Evolutionary conservation across 768 basidiomycete genomes (phyloP), one percentile per base, ranked within the genome.

Genomic region (Kwoniella bestiolae): DNA sequence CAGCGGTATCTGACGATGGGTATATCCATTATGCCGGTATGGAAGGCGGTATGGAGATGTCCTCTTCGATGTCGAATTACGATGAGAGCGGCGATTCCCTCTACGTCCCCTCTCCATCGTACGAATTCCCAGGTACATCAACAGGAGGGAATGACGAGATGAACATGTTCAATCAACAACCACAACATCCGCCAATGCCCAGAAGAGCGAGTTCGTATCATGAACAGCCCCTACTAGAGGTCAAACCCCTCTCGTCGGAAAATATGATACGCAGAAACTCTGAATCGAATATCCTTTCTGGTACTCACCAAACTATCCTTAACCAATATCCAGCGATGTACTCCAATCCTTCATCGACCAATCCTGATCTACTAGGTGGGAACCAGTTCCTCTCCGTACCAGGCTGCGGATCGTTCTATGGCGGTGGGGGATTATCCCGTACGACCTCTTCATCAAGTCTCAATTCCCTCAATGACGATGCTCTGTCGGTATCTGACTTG

Each of bases 181-280:
- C 12, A 25, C 18, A 8, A 35, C 51, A 47, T n/a, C 62, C 62
- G 6, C 38, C 51, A 0, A 50, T 65, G 47, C 63, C 63, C 6
- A 44, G 63, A 45, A 31, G 63, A 41, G 63, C 63, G n/a, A 65
- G 63, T 50, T 65, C 63, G 9, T 65, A 65, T 28, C 63, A 65
- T 46, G 63, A 65, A 41, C 63, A 65, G n/a, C 28, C 45, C 2
- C 18, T 56, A 18, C 38, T 65, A 16, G 56, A 53, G 21, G 63
- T 65, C 18, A 46, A 29, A 28, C 56, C 47, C n/a, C 16, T 26
- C 25, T 18, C 53, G 2, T 28, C 23, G 12, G 53, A 65, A 23
- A 29, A 46, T 14, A 65, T 65, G 63, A 32, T 51, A 26, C 63
- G 63, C 11, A 23, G 63, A 35, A 65, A 65, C 31, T 58, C 56